These are phyloP conservation scores for Linum tenue DNA, from an alignment of 345 rosid species.

Conservation along the genomic window DNA sequence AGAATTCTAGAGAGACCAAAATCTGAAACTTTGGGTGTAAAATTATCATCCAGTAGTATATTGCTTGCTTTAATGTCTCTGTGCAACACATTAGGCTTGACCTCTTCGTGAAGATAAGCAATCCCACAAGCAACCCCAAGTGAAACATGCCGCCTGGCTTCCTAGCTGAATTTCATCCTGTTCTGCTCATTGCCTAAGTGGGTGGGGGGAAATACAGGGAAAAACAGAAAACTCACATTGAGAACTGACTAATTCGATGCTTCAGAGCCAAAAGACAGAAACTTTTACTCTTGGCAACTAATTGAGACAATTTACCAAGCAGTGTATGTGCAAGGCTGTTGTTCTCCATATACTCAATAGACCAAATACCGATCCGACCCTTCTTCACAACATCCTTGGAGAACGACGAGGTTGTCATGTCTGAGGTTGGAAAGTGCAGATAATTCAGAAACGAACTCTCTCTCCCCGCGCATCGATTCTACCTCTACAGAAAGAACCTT, in stretches of 20 bases:
- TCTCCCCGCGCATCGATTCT: slow-evolving; percentile 53
- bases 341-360: slow-evolving; percentile 51
- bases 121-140: slow-evolving; percentile 49
- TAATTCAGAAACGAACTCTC: slow-evolving; percentile 50
- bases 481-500: slow-evolving; percentile 42
- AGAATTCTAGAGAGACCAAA: slow-evolving; percentile 48
- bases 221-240: no score
- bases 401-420: slow-evolving; percentile 47
- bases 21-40: slow-evolving; percentile 51
- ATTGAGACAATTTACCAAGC: slow-evolving; percentile 25
- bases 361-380: slow-evolving; percentile 42
- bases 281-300: neutral
- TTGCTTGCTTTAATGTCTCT: slow-evolving; percentile 57
- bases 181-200: slow-evolving; percentile 34
- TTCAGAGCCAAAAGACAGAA: no score
- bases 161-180: slow-evolving; percentile 42
- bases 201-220: no score
- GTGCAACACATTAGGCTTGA: slow-evolving; percentile 42
- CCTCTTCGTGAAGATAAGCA: slow-evolving; percentile 49
- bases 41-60: slow-evolving; percentile 39
- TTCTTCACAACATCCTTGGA: slow-evolving; percentile 50
- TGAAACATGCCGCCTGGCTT: slow-evolving; percentile 28
- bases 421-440: slow-evolving; percentile 34
- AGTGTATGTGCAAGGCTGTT: slow-evolving; percentile 37
- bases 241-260: neutral